Evolutionary conservation across 768 basidiomycete species (phyloP).

Genomic region (Russula earlei): DNA sequence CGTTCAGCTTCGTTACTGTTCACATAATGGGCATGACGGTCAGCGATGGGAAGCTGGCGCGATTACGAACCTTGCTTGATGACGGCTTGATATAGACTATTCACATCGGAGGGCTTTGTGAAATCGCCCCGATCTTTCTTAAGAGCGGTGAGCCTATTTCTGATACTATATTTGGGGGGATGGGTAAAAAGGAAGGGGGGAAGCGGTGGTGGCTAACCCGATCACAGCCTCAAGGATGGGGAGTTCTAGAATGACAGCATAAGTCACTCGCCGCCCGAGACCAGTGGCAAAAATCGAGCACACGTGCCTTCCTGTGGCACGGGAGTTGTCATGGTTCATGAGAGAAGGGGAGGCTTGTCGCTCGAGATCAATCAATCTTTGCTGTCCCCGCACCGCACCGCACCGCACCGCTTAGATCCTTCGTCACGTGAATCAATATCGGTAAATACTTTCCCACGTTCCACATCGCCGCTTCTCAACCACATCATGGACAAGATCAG

Average conservation of each 20-base stretch:
- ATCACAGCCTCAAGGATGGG: conserved; percentile 92
- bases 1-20: conserved; percentile 85
- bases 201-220: conserved; percentile 41
- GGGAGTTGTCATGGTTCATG: conserved; percentile 41
- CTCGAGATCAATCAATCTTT: not conserved
- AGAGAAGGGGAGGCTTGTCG: not conserved
- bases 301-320: conserved; percentile 72
- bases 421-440: conserved; percentile 8
- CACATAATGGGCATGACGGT: not conserved
- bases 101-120: conserved; percentile 89
- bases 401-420: not conserved
- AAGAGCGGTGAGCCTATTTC: conserved; percentile 88
- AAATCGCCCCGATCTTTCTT: conserved; percentile 90
- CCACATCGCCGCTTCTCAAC: not conserved
- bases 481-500: conserved; percentile 38
- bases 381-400: not conserved
- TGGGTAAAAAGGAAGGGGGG: not conserved
- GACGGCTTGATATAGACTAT: conserved; percentile 84
- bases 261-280: conserved; percentile 14
- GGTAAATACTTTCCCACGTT: conserved; percentile 14
- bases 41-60: not conserved
- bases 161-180: conserved; percentile 47
- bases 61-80: conserved; percentile 75
- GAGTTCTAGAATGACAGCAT: conserved; percentile 49
- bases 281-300: conserved; percentile 19